Evolutionary conservation across 2,329 filamentous ascomycete species (phyloP).

Genomic region (Xylariales sp.): DNA sequence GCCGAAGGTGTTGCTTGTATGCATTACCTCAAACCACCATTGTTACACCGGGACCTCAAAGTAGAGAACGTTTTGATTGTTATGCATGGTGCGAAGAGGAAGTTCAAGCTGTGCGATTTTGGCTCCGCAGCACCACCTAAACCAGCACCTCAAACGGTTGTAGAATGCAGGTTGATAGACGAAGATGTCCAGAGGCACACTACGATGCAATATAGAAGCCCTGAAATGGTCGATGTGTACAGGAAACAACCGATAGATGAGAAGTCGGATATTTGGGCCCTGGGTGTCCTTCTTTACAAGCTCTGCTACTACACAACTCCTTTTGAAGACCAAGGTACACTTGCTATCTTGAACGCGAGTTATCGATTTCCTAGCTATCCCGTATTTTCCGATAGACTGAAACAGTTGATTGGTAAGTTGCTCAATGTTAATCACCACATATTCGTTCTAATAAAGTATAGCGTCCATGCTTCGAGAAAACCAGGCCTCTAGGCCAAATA

Average conservation of each 20-base stretch:
- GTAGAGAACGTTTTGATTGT: constrained; percentile 98
- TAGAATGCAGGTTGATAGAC: constrained; percentile 91
- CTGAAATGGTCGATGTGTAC: constrained; percentile 99
- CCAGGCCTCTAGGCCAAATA: constrained; percentile 82
- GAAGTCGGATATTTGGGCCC: constrained; percentile 98
- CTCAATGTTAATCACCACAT: constrained; percentile 6
- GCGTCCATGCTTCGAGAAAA: constrained; percentile 91
- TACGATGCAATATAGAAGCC: constrained; percentile 95
- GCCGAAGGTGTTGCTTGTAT: constrained; percentile 97
- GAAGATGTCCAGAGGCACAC: constrained; percentile 98
- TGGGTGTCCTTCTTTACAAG: constrained; percentile 96
- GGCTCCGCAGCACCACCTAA: constrained; percentile 88
- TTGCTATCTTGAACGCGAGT: constrained; percentile 95
- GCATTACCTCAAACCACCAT: constrained; percentile 95
- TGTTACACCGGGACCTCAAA: constrained; percentile 94
- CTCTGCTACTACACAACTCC: constrained; percentile 99
- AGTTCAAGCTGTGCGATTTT: constrained; percentile 98
- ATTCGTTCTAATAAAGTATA: constrained; percentile 37
- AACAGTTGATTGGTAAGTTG: constrained; percentile 85
- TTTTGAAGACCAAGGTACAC: constrained; percentile 96
- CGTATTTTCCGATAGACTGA: constrained; percentile 87
- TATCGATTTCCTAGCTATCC: constrained; percentile 93
- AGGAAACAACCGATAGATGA: constrained; percentile 96
- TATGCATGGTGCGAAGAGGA: constrained; percentile 69
- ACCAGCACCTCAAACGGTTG: constrained; percentile 85